phyloP scores from a whole-genome alignment of 225 moss, liverwort and hornwort species.

The Anthoceros angustus region DNA sequence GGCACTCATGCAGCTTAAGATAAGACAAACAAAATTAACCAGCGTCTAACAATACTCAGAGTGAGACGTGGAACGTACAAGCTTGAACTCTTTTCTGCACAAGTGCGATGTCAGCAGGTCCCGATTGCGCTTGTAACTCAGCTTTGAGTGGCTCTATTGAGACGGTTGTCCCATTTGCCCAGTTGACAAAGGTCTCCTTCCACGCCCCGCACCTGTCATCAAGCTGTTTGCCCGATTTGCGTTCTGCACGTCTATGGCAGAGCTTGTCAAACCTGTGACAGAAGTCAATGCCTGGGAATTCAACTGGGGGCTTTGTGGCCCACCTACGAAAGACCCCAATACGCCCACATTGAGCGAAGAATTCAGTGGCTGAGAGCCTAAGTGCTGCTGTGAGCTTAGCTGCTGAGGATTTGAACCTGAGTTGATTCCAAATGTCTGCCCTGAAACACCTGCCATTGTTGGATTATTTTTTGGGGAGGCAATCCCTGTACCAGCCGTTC shows the following conservation, averaged over 20 bases:
- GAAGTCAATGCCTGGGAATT: constrained; percentile 49
- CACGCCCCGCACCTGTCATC: constrained; percentile 24
- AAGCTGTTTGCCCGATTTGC: constrained; percentile 38
- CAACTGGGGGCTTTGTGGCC: constrained; percentile 78
- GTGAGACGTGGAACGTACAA: too few relatives aligned
- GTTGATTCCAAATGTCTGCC: constrained; percentile 52
- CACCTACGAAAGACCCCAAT: constrained; percentile 64
- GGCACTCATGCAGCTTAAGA: too few relatives aligned
- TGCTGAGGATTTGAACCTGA: constrained; percentile 29
- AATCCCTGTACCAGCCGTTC: constrained; percentile 44
- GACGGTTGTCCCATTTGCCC: constrained; percentile 66
- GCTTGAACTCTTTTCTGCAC: too few relatives aligned
- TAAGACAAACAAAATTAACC: too few relatives aligned
- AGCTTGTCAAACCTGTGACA: constrained; percentile 41
- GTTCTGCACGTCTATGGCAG: constrained; percentile 67
- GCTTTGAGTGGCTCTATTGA: constrained; percentile 11
- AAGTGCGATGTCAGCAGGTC: too few relatives aligned
- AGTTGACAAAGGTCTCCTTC: constrained; percentile 37
- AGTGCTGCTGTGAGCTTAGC: constrained; percentile 35
- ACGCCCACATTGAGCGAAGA: constrained; percentile 47
- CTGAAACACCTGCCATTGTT: constrained; percentile 17
- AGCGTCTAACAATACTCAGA: too few relatives aligned
- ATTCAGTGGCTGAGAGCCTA: constrained; percentile 28
- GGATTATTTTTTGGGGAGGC: constrained; percentile 40
- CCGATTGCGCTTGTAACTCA: too few relatives aligned